Conservation (phyloP, 306 rosid species). For the Fagus sylvatica region DNA sequence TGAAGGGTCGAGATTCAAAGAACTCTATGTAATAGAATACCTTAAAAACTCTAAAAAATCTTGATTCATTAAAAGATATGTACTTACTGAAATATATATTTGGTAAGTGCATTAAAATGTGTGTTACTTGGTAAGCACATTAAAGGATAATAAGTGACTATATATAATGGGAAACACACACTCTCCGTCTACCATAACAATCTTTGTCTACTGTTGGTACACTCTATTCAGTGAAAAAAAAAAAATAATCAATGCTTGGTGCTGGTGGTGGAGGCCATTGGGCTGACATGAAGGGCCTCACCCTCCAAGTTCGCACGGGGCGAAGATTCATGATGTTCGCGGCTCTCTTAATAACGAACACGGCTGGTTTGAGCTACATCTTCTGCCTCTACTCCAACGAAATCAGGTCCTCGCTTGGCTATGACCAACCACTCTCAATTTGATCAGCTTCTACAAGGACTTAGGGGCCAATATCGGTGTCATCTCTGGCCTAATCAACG, state of each 20-base stretch:
- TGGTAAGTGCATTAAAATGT: too few relatives aligned
- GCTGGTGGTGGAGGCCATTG: neutral
- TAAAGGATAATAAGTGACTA: too few relatives aligned
- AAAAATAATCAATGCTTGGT: neutral
- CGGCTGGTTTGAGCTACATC: conserved; percentile 32
- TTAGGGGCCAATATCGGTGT: conserved; percentile 23
- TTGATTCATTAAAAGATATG: too few relatives aligned
- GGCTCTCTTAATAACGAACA: conserved; percentile 21
- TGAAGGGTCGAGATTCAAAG: too few relatives aligned
- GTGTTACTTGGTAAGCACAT: too few relatives aligned
- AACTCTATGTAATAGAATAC: too few relatives aligned
- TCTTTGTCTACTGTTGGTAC: too few relatives aligned
- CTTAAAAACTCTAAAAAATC: too few relatives aligned
- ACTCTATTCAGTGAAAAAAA: neutral
- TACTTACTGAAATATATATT: too few relatives aligned
- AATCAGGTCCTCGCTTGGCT: conserved; percentile 28
- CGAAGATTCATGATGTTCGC: conserved; percentile 31
- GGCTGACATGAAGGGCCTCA: conserved; percentile 7
- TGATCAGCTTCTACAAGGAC: conserved; percentile 35
- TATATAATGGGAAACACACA: too few relatives aligned
- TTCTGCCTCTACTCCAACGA: conserved; percentile 29
- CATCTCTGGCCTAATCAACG: conserved; percentile 21
- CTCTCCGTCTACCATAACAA: too few relatives aligned
- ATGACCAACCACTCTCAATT: conserved; percentile 27
- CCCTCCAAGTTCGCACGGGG: conserved; percentile 23